phyloP scores from a whole-genome alignment of 768 basidiomycete genomes.

The Amanita molliuscula region DNA sequence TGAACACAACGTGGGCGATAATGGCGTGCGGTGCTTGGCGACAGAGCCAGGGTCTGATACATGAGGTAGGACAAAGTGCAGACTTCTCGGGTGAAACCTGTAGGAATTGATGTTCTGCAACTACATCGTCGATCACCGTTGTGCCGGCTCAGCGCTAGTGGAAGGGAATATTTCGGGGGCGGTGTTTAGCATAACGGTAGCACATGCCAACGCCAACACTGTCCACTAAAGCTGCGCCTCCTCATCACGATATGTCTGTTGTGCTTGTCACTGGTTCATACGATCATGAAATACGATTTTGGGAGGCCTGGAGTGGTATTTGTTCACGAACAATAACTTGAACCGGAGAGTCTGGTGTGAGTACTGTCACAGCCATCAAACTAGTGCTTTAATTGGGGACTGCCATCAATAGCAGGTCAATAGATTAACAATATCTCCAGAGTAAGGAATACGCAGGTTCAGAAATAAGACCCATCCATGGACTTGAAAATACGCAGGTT shows the following conservation, averaged over 20 bases:
- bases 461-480: too few species aligned
- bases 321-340: conserved; percentile 91
- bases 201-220: conserved; percentile 30
- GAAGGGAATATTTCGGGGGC: not conserved
- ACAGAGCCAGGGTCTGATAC: too few species aligned
- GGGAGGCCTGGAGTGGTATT: conserved; percentile 99
- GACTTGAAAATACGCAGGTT: conserved; percentile 16
- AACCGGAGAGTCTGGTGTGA: conserved; percentile 75
- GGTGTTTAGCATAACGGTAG: not conserved
- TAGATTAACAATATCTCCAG: conserved; percentile 92
- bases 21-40: not conserved
- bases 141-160: too few species aligned
- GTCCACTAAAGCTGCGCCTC: too few species aligned
- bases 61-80: not conserved
- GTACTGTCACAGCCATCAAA: conserved; percentile 15
- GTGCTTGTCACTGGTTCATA: too few species aligned
- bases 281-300: conserved; percentile 97
- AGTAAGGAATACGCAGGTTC: conserved; percentile 37
- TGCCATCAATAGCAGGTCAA: conserved; percentile 76
- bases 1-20: conserved; percentile 1
- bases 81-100: not conserved
- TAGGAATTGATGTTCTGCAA: not conserved
- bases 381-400: conserved; percentile 3
- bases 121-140: not conserved
- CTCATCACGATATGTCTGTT: too few species aligned